Conservation (phyloP, 2,329 filamentous ascomycete species). For the Sarocladium strictum region DNA sequence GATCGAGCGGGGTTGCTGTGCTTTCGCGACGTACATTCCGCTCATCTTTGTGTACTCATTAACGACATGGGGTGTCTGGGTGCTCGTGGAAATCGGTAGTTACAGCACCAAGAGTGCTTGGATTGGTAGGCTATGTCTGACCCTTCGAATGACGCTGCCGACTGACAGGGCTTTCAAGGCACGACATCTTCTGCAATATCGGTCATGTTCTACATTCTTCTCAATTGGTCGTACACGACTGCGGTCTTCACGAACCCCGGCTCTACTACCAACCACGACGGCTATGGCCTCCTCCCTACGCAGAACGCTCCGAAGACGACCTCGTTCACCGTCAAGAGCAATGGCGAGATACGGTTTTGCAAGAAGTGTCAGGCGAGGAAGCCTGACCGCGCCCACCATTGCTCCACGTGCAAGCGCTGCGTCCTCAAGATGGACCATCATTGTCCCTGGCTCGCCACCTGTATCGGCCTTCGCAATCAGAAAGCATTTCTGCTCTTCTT, state of each 20-base stretch:
- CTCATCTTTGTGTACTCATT: conserved; percentile 81
- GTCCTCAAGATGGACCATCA: conserved; percentile 99
- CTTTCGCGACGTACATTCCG: conserved; percentile 75
- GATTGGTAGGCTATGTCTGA: conserved; percentile 44
- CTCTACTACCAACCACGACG: conserved; percentile 55
- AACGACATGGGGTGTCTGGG: conserved; percentile 92
- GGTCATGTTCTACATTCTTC: conserved; percentile 65
- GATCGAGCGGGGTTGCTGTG: conserved; percentile 79
- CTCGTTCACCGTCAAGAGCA: conserved; percentile 87
- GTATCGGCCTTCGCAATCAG: conserved; percentile 89
- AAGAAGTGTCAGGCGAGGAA: conserved; percentile 96
- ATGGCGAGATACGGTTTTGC: conserved; percentile 82
- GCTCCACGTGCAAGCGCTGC: conserved; percentile 87
- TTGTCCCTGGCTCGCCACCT: conserved; percentile 95
- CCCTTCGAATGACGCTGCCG: neutral
- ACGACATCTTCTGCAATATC: conserved; percentile 55
- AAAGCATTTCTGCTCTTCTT: conserved; percentile 93
- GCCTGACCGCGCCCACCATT: conserved; percentile 94
- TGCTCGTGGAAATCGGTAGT: conserved; percentile 68
- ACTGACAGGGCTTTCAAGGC: conserved; percentile 31
- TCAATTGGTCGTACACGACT: conserved; percentile 84
- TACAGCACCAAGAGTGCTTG: conserved; percentile 44
- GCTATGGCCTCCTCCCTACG: conserved; percentile 80
- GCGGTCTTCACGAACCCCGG: conserved; percentile 93
- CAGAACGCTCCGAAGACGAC: conserved; percentile 55